Conservation (phyloP, 306 rosid genomes). For the Casuarina glauca region DNA sequence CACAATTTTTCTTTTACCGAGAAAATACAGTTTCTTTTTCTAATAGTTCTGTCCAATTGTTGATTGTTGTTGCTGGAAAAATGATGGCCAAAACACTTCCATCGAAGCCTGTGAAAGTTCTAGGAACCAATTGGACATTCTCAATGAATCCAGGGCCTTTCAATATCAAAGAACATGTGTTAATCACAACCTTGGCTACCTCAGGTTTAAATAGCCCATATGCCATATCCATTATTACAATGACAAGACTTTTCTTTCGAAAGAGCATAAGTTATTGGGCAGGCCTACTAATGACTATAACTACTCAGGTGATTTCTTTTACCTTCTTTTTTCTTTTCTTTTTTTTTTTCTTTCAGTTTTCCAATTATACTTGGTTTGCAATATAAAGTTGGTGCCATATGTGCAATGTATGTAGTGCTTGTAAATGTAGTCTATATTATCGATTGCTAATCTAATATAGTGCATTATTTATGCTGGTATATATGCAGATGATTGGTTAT, state of each 20-base stretch:
- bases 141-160: slow-evolving; percentile 1
- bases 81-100: not conserved
- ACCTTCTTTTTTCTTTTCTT: too few species aligned
- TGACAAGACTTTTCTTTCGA: not conserved
- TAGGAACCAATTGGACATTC: not conserved
- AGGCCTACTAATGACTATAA: not conserved
- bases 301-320: not conserved
- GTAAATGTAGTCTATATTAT: too few species aligned
- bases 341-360: too few species aligned
- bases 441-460: not conserved
- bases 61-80: not conserved
- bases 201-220: not conserved
- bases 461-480: not conserved
- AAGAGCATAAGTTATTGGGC: not conserved
- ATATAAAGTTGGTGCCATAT: too few species aligned
- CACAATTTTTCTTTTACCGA: not conserved
- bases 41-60: not conserved
- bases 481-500: not conserved
- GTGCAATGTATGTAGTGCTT: too few species aligned
- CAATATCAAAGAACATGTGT: not conserved
- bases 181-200: not conserved
- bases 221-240: not conserved
- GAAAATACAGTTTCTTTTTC: not conserved
- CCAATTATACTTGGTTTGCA: too few species aligned
- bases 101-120: not conserved